Base-by-base conservation (phyloP, 495 filamentous ascomycete genomes). In the Choiromyces venosus region DNA sequence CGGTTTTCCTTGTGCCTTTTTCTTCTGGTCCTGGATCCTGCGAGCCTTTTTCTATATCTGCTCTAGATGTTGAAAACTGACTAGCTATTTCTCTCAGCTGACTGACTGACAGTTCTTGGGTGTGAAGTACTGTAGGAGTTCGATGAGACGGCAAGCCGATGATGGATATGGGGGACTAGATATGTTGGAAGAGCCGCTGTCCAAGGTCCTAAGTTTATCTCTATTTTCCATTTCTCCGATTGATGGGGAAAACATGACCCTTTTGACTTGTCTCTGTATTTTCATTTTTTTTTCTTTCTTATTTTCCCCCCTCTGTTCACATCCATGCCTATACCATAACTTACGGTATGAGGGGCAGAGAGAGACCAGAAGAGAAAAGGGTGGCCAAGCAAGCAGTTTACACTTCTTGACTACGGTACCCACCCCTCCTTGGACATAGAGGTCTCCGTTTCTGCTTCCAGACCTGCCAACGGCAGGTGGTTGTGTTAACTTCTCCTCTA, bases 301-400 rank as follows among this genome's bases (percentile, higher is more conserved):
- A 18, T 29, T 44, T 67, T 64, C 72, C 64, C 61, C 68, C 69
- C 29, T 61, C 37, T 46, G 40, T 69, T 38, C 71, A 67, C 74
- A 70, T 77, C 73, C 73, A 67, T 36, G 67, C 37, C 7, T 75
- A 33, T 61, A 33, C 52, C 52, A 33, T 61, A 61, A 71, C 67
- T 71, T 66, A 73, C 71, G 71, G 71, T 76, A 52, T 33, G 75
- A 76, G 73, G 74, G 72, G 68, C 68, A 7, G 61, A 71, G 44
- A 73, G 68, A 42, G 70, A 66, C 39, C 73, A 76, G 65, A 65
- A 73, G 64, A 74, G 64, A 74, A 74, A 77, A 65, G 61, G 76
- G 66, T 42, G 66, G 52, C 25, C n/a, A 61, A 61, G n/a, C 25
- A 14, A 16, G 25, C 25, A 61, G 52, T 61, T 6, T 29, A 16